Percentiles rank a stretch among this genome's conserved stretches.
phyloP scores from a whole-genome alignment of 108 stramenopile genomes.

The Fragilariopsis cylindrus region DNA sequence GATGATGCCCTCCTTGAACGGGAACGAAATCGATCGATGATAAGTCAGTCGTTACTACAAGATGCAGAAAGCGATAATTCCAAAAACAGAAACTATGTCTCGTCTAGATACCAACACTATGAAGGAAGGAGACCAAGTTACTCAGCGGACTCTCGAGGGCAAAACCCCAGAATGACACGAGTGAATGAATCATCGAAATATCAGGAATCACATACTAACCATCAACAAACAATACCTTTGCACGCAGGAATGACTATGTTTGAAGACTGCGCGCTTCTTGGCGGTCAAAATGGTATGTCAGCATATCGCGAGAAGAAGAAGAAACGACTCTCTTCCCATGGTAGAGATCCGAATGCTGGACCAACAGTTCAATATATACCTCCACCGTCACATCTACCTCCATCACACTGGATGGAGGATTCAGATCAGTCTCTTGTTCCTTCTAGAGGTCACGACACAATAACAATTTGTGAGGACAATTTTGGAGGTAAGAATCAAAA shows the following conservation, averaged over 20 bases:
- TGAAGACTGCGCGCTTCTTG: constrained; percentile 19
- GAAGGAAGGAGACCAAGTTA: not conserved
- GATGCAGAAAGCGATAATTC: constrained; percentile 7
- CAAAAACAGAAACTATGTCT: constrained; percentile 3
- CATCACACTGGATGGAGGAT: constrained; percentile 21
- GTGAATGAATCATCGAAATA: not conserved
- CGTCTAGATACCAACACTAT: not conserved
- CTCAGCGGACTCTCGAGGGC: not conserved
- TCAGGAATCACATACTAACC: not conserved
- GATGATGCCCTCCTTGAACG: constrained; percentile 12
- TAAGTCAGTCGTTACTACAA: constrained; percentile 11
- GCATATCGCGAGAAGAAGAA: not conserved
- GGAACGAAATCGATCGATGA: constrained; percentile 23
- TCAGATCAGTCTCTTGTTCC: not conserved
- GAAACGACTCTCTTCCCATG: constrained; percentile 7
- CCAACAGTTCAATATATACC: constrained; percentile 17
- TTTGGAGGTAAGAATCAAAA: not conserved
- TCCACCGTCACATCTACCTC: constrained; percentile 18
- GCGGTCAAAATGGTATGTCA: not conserved
- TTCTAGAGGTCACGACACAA: constrained; percentile 7
- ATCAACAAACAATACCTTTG: constrained; percentile 6
- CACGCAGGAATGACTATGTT: constrained; percentile 24
- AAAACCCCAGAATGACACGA: not conserved
- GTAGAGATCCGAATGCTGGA: constrained; percentile 13
- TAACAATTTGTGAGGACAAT: constrained; percentile 21